A percentile compares a stretch with the other conserved stretches of the same genome.
These are phyloP conservation scores for Astragalus membranaceus DNA, from an alignment of 306 rosid genomes.

Conservation along the genomic window DNA sequence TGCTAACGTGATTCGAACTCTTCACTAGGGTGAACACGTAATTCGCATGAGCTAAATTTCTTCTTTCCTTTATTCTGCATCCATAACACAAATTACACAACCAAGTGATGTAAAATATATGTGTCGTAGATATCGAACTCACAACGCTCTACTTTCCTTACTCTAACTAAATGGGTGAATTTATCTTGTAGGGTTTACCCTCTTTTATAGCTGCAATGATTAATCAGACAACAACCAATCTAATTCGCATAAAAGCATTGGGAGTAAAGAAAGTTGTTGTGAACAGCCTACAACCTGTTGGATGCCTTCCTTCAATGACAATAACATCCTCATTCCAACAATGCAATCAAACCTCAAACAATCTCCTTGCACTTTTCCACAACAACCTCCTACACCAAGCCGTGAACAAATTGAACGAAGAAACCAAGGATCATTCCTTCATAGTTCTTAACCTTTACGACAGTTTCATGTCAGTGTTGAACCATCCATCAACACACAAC, in stretches of 20 bases:
- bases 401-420: conserved; percentile 41
- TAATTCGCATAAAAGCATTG: conserved; percentile 45
- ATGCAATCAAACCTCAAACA: conserved; percentile 47
- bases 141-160: too few species aligned
- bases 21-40: too few species aligned
- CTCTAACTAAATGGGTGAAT: background rate
- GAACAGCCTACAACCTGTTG: conserved; percentile 55
- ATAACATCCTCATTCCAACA: conserved; percentile 28
- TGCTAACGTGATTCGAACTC: too few species aligned
- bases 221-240: conserved; percentile 38
- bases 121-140: too few species aligned
- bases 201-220: conserved; percentile 50
- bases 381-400: conserved; percentile 56
- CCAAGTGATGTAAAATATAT: too few species aligned
- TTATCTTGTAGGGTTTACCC: conserved; percentile 36
- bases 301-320: conserved; percentile 64
- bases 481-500: conserved; percentile 23
- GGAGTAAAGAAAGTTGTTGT: conserved; percentile 70
- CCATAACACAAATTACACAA: too few species aligned
- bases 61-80: too few species aligned
- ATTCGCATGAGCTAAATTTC: too few species aligned
- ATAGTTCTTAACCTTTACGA: conserved; percentile 48
- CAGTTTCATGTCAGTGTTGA: conserved; percentile 58
- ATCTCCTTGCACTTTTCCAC: conserved; percentile 44
- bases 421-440: conserved; percentile 23